Evolutionary conservation across 129 eudicot genomes (phyloP).

Genomic region (sunflower (Helianthus annuus)): DNA sequence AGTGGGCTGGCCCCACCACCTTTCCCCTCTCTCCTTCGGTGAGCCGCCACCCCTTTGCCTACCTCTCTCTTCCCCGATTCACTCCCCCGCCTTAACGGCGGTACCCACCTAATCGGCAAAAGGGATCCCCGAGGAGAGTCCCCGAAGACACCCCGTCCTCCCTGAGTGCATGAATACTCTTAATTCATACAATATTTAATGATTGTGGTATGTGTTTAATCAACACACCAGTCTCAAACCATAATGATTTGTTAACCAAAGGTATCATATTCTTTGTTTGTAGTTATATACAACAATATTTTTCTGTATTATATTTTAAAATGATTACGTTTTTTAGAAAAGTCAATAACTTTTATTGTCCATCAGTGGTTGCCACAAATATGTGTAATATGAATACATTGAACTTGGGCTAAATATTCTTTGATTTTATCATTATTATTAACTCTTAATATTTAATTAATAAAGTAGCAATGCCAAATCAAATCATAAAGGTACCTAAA

Average conservation of each 20-base stretch:
- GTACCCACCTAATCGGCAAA: no score
- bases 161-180: not conserved
- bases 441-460: constrained; percentile 3
- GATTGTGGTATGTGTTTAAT: not conserved
- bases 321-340: not conserved
- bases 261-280: constrained; percentile 2
- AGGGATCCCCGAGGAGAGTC: no score
- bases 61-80: no score
- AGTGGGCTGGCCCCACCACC: no score
- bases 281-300: not conserved
- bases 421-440: not conserved
- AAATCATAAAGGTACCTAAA: constrained; percentile 16
- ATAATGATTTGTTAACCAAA: constrained; percentile 6
- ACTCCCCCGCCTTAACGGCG: no score
- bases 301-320: not conserved
- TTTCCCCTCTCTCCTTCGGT: no score
- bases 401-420: constrained; percentile 1
- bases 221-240: not conserved
- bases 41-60: no score
- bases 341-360: constrained; percentile 6
- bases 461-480: constrained; percentile 18
- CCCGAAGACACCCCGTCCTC: no score
- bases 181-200: not conserved
- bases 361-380: constrained; percentile 8
- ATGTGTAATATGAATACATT: not conserved